Conservation (phyloP, 805 yeast genomes). For the Yueomyces sp. region DNA sequence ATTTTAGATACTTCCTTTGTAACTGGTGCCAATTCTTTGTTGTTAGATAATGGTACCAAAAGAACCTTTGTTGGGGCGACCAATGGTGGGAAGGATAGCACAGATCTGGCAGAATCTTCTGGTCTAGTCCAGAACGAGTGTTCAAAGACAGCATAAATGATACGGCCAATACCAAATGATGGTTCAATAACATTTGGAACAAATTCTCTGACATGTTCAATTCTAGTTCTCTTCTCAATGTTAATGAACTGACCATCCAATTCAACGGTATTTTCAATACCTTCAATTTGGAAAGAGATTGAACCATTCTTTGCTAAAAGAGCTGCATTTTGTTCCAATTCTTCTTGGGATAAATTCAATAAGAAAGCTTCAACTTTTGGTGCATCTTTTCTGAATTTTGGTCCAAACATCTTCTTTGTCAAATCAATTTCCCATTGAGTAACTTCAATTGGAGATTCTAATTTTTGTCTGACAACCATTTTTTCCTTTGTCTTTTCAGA, state of each 20-base stretch:
- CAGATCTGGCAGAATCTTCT: conserved; percentile 78
- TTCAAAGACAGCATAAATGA: conserved; percentile 83
- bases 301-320: conserved; percentile 51
- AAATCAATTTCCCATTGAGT: conserved; percentile 76
- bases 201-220: conserved; percentile 87
- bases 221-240: conserved; percentile 65
- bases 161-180: conserved; percentile 97
- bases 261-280: conserved; percentile 50
- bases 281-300: conserved; percentile 56
- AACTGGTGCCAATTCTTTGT: conserved; percentile 66
- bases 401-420: conserved; percentile 94
- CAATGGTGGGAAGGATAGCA: conserved; percentile 81
- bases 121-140: conserved; percentile 93
- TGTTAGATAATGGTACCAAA: conserved; percentile 84
- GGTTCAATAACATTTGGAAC: conserved; percentile 98
- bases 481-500: conserved; percentile 91
- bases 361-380: conserved; percentile 81
- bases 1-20: conserved; percentile 49
- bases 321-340: conserved; percentile 61
- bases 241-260: conserved; percentile 58
- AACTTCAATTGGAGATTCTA: conserved; percentile 71
- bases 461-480: conserved; percentile 82
- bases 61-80: conserved; percentile 98
- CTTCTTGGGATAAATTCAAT: conserved; percentile 63
- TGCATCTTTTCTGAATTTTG: conserved; percentile 93